Evolutionary conservation across 495 filamentous ascomycete genomes (phyloP).

Genomic region (Penicillium salamii): DNA sequence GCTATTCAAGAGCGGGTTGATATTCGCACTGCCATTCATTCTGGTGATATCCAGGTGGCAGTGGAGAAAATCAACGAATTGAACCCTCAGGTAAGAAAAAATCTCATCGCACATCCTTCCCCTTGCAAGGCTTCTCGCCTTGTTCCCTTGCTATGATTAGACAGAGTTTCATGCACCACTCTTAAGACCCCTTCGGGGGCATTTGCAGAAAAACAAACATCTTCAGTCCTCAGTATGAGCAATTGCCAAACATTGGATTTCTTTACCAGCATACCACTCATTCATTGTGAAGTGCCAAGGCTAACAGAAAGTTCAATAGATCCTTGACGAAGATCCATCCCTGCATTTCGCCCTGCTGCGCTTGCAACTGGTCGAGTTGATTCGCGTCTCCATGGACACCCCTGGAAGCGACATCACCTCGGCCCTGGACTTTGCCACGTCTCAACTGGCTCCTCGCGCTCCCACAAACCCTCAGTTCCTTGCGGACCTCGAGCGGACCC

Average conservation of each 20-base stretch:
- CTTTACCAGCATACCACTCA: conserved; percentile 4
- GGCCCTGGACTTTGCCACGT: conserved; percentile 82
- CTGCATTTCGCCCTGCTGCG: conserved; percentile 90
- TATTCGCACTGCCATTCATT: conserved; percentile 77
- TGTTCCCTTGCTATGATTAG: conserved; percentile 75
- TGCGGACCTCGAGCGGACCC: conserved; percentile 85
- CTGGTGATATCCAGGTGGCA: conserved; percentile 78
- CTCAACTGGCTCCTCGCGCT: conserved; percentile 81
- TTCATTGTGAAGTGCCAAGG: conserved; percentile 16
- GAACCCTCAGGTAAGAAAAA: conserved; percentile 79
- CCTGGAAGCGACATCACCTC: conserved; percentile 72
- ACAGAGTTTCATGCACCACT: conserved; percentile 99
- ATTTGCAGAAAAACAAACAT: conserved; percentile 90
- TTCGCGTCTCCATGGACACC: conserved; percentile 65
- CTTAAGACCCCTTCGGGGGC: conserved; percentile 72
- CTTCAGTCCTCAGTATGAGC: conserved; percentile 97
- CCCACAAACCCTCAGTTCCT: conserved; percentile 78
- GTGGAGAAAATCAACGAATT: conserved; percentile 86
- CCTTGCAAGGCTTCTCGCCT: no score
- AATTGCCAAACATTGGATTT: conserved; percentile 21
- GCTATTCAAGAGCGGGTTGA: conserved; percentile 74
- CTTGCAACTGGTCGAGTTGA: conserved; percentile 90
- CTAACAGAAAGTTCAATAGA: conserved; percentile 53
- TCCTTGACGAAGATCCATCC: conserved; percentile 78
- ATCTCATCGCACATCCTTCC: no score